Evolutionary conservation across 169 alveolate species (phyloP).

Genomic region (Besnoitia besnoiti): DNA sequence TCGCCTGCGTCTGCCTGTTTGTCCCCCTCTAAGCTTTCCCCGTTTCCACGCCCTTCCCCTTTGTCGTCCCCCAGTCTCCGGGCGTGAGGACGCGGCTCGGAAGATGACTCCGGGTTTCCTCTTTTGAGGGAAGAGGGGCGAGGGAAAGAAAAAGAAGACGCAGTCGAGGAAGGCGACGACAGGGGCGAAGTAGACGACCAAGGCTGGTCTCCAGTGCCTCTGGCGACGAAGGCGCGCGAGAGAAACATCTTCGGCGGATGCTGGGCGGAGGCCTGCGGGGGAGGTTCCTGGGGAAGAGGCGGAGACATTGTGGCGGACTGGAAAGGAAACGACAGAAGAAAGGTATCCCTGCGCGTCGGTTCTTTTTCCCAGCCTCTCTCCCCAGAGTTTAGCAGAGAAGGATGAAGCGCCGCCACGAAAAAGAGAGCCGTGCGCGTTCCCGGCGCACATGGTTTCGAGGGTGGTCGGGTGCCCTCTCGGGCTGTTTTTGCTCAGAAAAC

Average conservation of each 20-base stretch:
- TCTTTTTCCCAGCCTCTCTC: background rate
- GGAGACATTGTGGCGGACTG: background rate
- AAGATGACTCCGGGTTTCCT: background rate
- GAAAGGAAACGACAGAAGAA: background rate
- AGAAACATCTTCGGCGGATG: background rate
- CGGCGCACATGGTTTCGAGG: too few species aligned
- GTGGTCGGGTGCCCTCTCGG: too few species aligned
- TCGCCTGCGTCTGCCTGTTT: too few species aligned
- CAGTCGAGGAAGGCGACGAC: background rate
- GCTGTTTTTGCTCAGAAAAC: too few species aligned
- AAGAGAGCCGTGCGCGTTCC: too few species aligned
- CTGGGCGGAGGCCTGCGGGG: background rate
- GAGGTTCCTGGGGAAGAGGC: background rate
- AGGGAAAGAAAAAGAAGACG: background rate
- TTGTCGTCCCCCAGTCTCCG: background rate
- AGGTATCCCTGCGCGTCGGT: background rate
- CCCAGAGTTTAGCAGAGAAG: too few species aligned
- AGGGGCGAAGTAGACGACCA: background rate
- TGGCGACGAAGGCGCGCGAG: background rate
- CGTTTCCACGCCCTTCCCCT: background rate
- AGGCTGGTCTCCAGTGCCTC: background rate
- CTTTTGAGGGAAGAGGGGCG: too few species aligned
- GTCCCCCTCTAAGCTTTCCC: too few species aligned
- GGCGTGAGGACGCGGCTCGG: background rate
- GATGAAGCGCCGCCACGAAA: too few species aligned